These are phyloP conservation scores for Ogataea neopini DNA, from an alignment of 805 yeast species.

Conservation along the genomic window DNA sequence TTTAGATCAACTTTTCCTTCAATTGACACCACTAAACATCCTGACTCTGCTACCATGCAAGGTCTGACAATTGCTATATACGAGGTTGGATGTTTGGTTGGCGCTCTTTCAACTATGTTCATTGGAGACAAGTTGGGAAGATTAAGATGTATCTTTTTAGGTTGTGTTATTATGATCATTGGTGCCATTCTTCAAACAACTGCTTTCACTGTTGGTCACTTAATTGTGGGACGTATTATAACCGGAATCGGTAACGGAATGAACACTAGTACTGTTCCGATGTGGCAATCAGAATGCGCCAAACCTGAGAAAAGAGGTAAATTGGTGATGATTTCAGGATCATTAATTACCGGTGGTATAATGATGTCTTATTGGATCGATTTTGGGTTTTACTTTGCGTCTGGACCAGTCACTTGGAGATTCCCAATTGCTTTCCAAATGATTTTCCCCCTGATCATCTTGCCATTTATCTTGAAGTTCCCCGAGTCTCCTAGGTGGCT, in stretches of 20 bases:
- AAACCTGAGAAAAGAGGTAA: conserved; percentile 33
- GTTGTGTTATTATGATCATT: conserved; percentile 36
- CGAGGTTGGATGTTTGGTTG: conserved; percentile 47
- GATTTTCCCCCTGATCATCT: conserved; percentile 20
- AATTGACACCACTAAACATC: conserved; percentile 21
- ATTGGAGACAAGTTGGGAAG: conserved; percentile 44
- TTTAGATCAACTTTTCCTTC: conserved; percentile 24
- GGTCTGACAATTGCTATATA: conserved; percentile 51
- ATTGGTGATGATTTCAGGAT: conserved; percentile 31
- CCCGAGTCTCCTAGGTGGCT: conserved; percentile 51
- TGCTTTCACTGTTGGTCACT: conserved; percentile 21
- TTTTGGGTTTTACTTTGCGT: conserved; percentile 36
- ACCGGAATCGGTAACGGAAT: conserved; percentile 39
- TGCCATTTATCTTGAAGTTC: conserved; percentile 18
- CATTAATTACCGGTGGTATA: conserved; percentile 28
- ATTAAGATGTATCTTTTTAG: conserved; percentile 38
- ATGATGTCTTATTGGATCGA: conserved; percentile 39
- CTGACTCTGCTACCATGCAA: conserved; percentile 40
- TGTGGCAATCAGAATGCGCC: conserved; percentile 37
- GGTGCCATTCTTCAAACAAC: conserved; percentile 28
- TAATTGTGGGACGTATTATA: conserved; percentile 34
- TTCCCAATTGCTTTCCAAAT: conserved; percentile 40
- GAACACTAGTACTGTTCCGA: conserved; percentile 36
- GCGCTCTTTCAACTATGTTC: conserved; percentile 42
- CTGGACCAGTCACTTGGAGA: conserved; percentile 33